A percentile compares a stretch with the other conserved stretches of the same genome.
phyloP scores from a whole-genome alignment of 108 stramenopile species.

The Nannochloropsis salina region DNA sequence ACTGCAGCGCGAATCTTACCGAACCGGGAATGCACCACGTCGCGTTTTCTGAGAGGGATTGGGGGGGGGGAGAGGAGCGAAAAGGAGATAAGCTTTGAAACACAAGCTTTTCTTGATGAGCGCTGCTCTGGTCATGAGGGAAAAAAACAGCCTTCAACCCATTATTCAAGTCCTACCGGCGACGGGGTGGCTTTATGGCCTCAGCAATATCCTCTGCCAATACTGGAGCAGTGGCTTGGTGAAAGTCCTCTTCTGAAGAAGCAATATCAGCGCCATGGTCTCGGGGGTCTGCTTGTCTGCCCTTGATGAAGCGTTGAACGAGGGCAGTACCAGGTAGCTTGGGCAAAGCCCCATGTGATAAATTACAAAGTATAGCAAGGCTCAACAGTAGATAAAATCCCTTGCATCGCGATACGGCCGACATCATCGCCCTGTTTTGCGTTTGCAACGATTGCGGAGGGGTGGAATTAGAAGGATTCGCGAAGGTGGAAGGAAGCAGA shows the following conservation, averaged over 20 bases:
- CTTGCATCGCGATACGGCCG: background rate
- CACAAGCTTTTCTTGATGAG: background rate
- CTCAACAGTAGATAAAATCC: background rate
- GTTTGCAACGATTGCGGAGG: too few relatives aligned
- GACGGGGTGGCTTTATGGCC: background rate
- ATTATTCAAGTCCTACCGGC: background rate
- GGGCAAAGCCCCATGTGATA: background rate
- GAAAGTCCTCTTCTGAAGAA: slow-evolving; percentile 1
- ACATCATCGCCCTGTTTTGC: background rate
- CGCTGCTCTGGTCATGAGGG: background rate
- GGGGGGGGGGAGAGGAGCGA: background rate
- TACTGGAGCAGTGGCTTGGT: slow-evolving; percentile 4
- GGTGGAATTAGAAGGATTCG: too few relatives aligned
- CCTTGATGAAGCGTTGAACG: slow-evolving; percentile 17
- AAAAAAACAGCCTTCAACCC: background rate
- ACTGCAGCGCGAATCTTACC: slow-evolving; percentile 55
- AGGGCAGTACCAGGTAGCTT: background rate
- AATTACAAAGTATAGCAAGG: background rate
- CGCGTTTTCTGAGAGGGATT: background rate
- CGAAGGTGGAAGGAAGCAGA: too few relatives aligned
- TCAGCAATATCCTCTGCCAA: background rate
- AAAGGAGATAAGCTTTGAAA: background rate
- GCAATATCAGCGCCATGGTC: background rate
- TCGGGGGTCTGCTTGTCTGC: slow-evolving; percentile 11
- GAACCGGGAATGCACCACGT: background rate